Base-by-base conservation (phyloP, 352 stramenopile species). In the Thalassiosira livingstoniorum region DNA sequence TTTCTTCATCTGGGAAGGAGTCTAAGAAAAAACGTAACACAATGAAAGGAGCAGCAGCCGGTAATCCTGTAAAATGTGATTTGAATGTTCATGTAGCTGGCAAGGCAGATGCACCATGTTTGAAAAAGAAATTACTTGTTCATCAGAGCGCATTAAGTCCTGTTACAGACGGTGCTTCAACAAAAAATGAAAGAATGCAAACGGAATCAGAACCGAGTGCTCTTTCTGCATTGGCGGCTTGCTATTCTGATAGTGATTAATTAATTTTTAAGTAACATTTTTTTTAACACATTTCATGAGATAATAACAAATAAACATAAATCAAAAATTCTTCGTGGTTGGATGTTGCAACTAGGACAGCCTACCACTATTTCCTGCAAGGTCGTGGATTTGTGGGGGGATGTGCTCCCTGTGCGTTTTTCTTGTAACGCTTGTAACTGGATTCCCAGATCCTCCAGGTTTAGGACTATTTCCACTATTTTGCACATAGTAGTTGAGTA, bases 401-500 rank as follows among this genome's bases (percentile, higher is more conserved):
- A 73, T 80, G 55, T 88, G 82, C 53, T 91, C 85, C 69, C 70
- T 60, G 53, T 91, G 83, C 43, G 83, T 93, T 53, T 90, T 91
- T 71, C 83, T 76, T 53, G 83, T 91, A 18, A 93, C 80, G 32
- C 75, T 84, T 25, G 86, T 93, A 2, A 89, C 53, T 13, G 75
- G 69, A 64, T 85, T 86, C 0, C 39, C 47, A 47, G 47, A 29
- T 4, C 47, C 47, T 58, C 47, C 47, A 58, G 21, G 21, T 58
- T 58, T 58, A 13, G 53, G 4, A 23, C 7, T 23, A 25, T 74
- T 51, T 55, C 32, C 64, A 23, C 87, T 88, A 71, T 91, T 91
- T 35, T 94, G 62, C 0, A 95, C 64, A 63, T 95, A 95, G 62
- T 94, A 94, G 58, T 95, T 92, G 37, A 95, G 74, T 68, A 95